Conservation (phyloP, 1,139 yeast species). For the Blastobotrys ciferrii region DNA sequence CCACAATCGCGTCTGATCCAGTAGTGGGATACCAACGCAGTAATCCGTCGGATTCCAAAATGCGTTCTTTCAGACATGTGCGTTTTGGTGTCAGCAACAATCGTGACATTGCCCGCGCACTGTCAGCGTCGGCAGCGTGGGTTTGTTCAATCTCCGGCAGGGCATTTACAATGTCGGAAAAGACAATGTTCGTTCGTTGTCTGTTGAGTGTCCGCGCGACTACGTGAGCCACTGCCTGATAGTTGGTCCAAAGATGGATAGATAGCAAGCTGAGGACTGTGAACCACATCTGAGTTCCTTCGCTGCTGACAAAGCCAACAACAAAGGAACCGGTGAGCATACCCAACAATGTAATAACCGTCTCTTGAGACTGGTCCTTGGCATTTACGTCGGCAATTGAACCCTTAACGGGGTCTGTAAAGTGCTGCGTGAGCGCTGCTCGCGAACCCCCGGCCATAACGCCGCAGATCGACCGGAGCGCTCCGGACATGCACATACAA, state of each 20-base stretch:
- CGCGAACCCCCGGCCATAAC: conserved; percentile 42
- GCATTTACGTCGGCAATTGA: conserved; percentile 41
- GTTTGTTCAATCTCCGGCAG: conserved; percentile 29
- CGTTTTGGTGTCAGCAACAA: conserved; percentile 31
- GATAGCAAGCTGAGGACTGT: conserved; percentile 30
- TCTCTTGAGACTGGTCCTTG: conserved; percentile 41
- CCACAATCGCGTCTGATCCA: conserved; percentile 21
- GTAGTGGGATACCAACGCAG: conserved; percentile 29
- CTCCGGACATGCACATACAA: conserved; percentile 38
- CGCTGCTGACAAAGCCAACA: conserved; percentile 35
- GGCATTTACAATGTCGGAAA: conserved; percentile 31
- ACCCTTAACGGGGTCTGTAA: conserved; percentile 37
- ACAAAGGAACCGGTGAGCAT: conserved; percentile 39
- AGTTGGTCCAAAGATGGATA: conserved; percentile 38
- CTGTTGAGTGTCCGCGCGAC: conserved; percentile 36
- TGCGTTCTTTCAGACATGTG: conserved; percentile 32
- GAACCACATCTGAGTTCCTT: conserved; percentile 35
- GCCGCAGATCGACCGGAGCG: conserved; percentile 38
- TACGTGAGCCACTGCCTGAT: conserved; percentile 38
- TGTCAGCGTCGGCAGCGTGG: conserved; percentile 20
- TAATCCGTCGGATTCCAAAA: conserved; percentile 35
- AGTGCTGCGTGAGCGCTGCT: conserved; percentile 42
- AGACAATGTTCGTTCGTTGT: conserved; percentile 37
- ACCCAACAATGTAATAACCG: conserved; percentile 40
- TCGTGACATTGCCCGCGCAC: conserved; percentile 26